phyloP scores from a whole-genome alignment of 2,329 filamentous ascomycete genomes.

The Coniochaeta pulveracea region DNA sequence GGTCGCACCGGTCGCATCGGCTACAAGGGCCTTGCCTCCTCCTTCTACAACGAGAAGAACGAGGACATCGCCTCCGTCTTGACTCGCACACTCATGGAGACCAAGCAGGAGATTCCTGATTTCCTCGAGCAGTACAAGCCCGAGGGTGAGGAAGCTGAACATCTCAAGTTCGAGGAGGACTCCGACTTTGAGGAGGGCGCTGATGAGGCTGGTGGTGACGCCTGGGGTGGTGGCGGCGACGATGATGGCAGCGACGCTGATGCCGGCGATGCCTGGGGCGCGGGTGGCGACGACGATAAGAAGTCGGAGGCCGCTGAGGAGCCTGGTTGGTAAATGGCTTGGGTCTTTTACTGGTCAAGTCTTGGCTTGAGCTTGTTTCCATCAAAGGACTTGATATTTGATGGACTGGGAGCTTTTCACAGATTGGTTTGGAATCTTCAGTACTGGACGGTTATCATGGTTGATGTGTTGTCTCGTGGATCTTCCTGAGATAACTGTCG shows the following conservation, averaged over 20 bases:
- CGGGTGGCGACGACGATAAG: background rate
- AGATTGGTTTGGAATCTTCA: too few species aligned
- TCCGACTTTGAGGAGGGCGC: conserved; percentile 34
- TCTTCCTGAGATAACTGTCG: too few species aligned
- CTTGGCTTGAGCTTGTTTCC: too few species aligned
- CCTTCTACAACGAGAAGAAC: conserved; percentile 76
- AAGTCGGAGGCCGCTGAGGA: too few species aligned
- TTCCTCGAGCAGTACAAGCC: conserved; percentile 61
- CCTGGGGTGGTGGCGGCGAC: conserved; percentile 10
- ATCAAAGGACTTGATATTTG: too few species aligned
- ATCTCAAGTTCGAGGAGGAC: conserved; percentile 44
- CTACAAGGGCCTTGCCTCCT: conserved; percentile 73
- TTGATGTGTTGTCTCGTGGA: too few species aligned
- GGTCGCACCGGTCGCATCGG: conserved; percentile 92
- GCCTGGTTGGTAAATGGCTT: background rate
- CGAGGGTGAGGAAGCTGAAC: conserved; percentile 32
- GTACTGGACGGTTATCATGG: too few species aligned
- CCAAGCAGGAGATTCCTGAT: conserved; percentile 65
- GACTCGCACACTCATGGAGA: conserved; percentile 73
- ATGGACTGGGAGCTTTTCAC: too few species aligned
- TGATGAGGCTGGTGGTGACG: conserved; percentile 13
- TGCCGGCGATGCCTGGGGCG: background rate
- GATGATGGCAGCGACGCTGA: background rate
- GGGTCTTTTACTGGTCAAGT: too few species aligned
- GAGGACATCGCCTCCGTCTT: conserved; percentile 61